Evolutionary conservation across 257 asterid genomes (phyloP).

Genomic region (Jacaranda copaia): DNA sequence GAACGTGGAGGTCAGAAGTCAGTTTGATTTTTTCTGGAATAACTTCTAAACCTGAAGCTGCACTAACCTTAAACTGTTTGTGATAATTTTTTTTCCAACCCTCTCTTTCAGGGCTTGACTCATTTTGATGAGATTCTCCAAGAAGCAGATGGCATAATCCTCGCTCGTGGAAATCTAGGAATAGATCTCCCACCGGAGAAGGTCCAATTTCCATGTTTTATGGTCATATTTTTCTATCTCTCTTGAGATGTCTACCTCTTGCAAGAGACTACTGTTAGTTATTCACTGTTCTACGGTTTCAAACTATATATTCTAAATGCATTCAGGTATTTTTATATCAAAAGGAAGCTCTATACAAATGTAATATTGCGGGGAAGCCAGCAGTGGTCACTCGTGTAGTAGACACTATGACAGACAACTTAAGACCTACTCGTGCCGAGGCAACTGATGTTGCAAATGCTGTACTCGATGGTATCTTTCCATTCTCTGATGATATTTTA

Average conservation of each 20-base stretch:
- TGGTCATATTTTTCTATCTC: not conserved
- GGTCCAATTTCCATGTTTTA: slow-evolving; percentile 44
- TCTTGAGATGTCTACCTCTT: too few relatives aligned
- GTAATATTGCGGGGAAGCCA: slow-evolving; percentile 96
- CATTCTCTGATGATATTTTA: not conserved
- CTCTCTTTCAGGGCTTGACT: slow-evolving; percentile 66
- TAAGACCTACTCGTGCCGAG: slow-evolving; percentile 99
- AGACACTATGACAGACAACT: slow-evolving; percentile 93
- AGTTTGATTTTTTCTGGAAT: not conserved
- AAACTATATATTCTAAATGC: not conserved
- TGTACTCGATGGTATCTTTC: slow-evolving; percentile 79
- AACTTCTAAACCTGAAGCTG: slow-evolving; percentile 21
- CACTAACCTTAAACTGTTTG: not conserved
- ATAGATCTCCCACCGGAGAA: slow-evolving; percentile 98
- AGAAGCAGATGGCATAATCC: slow-evolving; percentile 97
- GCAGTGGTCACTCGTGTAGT: slow-evolving; percentile 95
- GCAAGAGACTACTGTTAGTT: too few relatives aligned
- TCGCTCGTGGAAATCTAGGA: slow-evolving; percentile 96
- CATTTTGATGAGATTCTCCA: slow-evolving; percentile 92
- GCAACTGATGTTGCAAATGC: slow-evolving; percentile 99
- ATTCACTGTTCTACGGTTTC: not conserved
- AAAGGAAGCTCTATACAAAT: slow-evolving; percentile 85
- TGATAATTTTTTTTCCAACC: not conserved
- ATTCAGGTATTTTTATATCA: slow-evolving; percentile 88
- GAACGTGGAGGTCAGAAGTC: slow-evolving; percentile 77